A percentile compares a stretch with the other conserved stretches of the same genome.
phyloP scores from a whole-genome alignment of 75 land plant genomes.

The Larix kaempferi region DNA sequence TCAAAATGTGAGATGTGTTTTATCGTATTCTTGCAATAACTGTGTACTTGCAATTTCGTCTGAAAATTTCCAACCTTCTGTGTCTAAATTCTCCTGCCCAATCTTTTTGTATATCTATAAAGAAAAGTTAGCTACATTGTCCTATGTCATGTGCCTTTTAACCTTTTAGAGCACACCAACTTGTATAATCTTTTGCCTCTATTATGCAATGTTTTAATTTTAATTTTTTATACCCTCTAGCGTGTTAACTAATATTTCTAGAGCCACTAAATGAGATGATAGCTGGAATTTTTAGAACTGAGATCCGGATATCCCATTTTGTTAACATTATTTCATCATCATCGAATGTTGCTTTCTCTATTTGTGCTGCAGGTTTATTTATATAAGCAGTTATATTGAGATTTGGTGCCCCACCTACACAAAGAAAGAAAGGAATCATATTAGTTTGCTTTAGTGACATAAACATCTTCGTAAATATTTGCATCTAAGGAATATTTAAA shows the following conservation, averaged over 20 bases:
- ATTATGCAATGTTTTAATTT: not conserved
- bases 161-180: not conserved
- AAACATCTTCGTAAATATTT: not conserved
- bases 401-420: not conserved
- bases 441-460: not conserved
- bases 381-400: not conserved
- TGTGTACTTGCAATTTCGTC: no score
- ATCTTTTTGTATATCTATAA: no score
- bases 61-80: no score
- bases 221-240: not conserved
- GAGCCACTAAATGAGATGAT: not conserved
- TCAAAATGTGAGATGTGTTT: conserved; percentile 15
- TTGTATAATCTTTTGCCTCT: not conserved
- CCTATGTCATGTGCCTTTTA: not conserved
- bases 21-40: not conserved
- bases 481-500: no score
- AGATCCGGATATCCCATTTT: not conserved
- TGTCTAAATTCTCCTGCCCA: no score
- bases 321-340: not conserved
- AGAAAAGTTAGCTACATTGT: no score
- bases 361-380: not conserved
- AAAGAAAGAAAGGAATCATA: not conserved
- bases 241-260: not conserved
- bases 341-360: not conserved
- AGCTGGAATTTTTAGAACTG: not conserved